Evolutionary conservation across 2,329 filamentous ascomycete genomes (phyloP).

Genomic region (Apiospora koreana): DNA sequence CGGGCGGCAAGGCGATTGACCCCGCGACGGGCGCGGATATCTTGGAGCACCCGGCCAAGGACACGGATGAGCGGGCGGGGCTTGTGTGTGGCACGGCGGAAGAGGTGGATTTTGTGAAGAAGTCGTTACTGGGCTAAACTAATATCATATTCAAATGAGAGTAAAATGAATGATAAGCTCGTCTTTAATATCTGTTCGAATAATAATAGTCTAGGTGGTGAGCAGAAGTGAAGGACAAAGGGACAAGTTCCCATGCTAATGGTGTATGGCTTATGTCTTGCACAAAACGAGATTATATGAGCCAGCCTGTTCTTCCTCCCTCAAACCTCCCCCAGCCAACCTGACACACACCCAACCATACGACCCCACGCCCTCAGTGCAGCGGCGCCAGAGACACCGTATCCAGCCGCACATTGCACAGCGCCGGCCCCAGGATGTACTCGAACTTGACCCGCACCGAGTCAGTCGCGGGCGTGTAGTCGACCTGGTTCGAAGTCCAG

Average conservation of each 20-base stretch:
- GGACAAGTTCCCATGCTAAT: too few species aligned
- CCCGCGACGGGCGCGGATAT: constrained; percentile 43
- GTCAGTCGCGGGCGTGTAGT: neutral
- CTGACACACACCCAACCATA: neutral
- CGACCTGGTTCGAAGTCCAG: neutral
- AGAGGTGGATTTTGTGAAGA: constrained; percentile 45
- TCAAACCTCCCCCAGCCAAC: neutral
- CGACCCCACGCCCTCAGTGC: neutral
- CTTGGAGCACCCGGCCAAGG: constrained; percentile 37
- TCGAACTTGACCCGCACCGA: neutral
- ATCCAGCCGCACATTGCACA: neutral
- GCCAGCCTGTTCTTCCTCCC: neutral
- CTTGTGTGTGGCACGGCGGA: constrained; percentile 51
- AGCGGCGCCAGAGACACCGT: neutral
- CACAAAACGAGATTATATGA: too few species aligned
- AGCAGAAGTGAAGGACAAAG: too few species aligned
- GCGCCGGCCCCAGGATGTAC: neutral
- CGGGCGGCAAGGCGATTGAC: constrained; percentile 57
- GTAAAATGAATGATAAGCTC: neutral
- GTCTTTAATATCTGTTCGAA: too few species aligned
- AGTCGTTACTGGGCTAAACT: constrained; percentile 1
- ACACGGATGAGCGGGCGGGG: constrained; percentile 51
- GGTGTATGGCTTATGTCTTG: too few species aligned
- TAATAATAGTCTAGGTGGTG: too few species aligned
- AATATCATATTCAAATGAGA: neutral